Base-by-base conservation (phyloP, 768 basidiomycete genomes). In the Pleurotus tuoliensis region DNA sequence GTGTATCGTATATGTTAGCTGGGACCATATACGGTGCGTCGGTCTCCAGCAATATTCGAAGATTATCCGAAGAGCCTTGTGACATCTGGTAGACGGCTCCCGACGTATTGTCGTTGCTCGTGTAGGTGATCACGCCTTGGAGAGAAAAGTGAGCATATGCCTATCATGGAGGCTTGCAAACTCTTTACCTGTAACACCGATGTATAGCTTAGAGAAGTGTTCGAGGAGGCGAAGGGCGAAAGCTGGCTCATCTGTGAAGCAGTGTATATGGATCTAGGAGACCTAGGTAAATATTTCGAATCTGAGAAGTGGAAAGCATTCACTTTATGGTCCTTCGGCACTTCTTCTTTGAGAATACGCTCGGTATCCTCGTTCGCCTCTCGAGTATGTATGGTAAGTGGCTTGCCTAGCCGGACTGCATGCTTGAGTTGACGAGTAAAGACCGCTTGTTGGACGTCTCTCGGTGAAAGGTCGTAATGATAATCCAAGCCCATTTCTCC, bases 11-110 rank as follows among this genome's bases (percentile, higher is more conserved):
- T 15, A 94, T 67, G 57, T 88, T 93, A 0, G 82, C 74, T 0
- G 92, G 92, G 0, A 88, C 78, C 92, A 94, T 94, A 72, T 80
- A 94, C 0, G 92, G 92, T 3, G 90, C 91, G 61, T 94, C 92
- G 0, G 92, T 92, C 69, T 94, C 92, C 2, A 94, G 76, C 0
- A 93, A 68, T 47, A 87, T 82, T 40, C 82, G 76, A 2, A 78
- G 67, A 3, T 69, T 58, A 3, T 59, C 58, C 22, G 61, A 61
- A 59, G 62, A 55, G 20, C 63, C 48, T 11, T 67, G 41, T 3
- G 70, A 63, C 75, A 89, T 77, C 39, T 80, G 74, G 2, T 78
- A 80, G n/a, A 94, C 74, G 50, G 90, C 80, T 1, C 74, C 70
- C 9, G 87, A 72, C 0, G 92, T 94, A 63, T 92, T 83, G 43